Evolutionary conservation across 2,329 filamentous ascomycete genomes (phyloP), one percentile per base, ranked within the genome.

Genomic region (Penicillium sp.): DNA sequence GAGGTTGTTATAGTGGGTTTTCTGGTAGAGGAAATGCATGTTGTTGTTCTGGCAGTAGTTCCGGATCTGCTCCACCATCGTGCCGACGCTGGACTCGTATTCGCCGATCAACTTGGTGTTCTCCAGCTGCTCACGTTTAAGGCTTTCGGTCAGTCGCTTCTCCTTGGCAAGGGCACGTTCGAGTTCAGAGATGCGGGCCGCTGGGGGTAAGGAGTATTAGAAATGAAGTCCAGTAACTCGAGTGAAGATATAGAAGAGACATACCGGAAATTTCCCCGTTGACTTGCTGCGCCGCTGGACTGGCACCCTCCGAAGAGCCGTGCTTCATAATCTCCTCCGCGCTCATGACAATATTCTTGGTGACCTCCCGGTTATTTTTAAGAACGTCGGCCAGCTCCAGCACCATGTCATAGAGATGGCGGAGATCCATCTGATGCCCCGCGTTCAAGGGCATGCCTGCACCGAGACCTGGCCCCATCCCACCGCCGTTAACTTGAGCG

Each of bases 381-480:
- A 77, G 59, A 1, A 76, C 69, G 13, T 73, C 70, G 39, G 74
- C 75, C 50, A 77, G 57, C 49, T 77, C 74, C 43, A 74, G 57
- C 23, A 77, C 71, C 67, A 75, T 75, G 28, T 74, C 69, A 47
- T 73, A 76, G 2, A 77, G 63, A 44, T 75, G 70, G 50, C 75
- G 73, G 39, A 77, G 62, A 51, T 77, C 74, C 70, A 76, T 74
- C 59, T 76, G 72, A 44, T 76, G 74, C 9, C 74, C 74, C 7
- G 74, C 74, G 49, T 72, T 73, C 65, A 72, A 69, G 1, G 71
- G 66, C 48, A 73, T 62, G 26, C 57, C 60, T 5, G 59, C 58
- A 43, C 64, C 67, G 60, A 71, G 67, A 7, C 63, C 68, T 23
- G 63, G 67, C 24, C 63, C 62, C 58, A 71, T 65, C 14, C 63